Percentiles rank a stretch among this genome's conserved stretches.
Evolutionary conservation across 495 filamentous ascomycete genomes (phyloP).

Genomic region (Letharia columbiana): DNA sequence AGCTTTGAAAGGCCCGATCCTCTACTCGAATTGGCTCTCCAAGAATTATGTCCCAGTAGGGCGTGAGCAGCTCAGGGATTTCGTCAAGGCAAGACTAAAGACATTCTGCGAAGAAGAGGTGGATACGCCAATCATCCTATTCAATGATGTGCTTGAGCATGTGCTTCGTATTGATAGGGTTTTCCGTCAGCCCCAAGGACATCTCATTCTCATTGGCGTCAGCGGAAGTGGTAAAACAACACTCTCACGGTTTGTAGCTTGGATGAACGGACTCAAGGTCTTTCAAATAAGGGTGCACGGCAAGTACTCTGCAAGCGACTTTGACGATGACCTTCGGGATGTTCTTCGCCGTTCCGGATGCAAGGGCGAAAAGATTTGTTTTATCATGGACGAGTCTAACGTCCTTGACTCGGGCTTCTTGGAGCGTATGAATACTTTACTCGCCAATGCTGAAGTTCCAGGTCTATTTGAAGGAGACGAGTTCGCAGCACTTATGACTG

Average conservation of each 20-base stretch:
- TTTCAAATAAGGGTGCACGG: constrained; percentile 99
- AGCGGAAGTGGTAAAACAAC: constrained; percentile 98
- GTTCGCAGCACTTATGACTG: constrained; percentile 91
- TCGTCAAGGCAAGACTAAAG: constrained; percentile 91
- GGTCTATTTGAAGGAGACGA: constrained; percentile 98
- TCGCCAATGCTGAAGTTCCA: constrained; percentile 96
- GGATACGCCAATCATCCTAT: constrained; percentile 92
- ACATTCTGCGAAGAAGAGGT: constrained; percentile 99
- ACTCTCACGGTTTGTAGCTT: constrained; percentile 92
- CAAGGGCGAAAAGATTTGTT: constrained; percentile 98
- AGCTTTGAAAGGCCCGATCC: constrained; percentile 84
- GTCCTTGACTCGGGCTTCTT: constrained; percentile 97
- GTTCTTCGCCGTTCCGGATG: constrained; percentile 90
- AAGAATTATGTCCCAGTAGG: constrained; percentile 97
- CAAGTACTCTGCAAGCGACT: constrained; percentile 96
- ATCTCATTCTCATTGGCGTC: constrained; percentile 95
- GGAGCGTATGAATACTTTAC: constrained; percentile 96
- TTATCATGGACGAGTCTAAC: constrained; percentile 99
- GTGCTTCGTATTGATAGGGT: constrained; percentile 96
- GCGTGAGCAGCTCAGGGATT: constrained; percentile 85
- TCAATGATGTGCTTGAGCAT: constrained; percentile 97
- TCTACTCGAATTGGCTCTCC: constrained; percentile 99
- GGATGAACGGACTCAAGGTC: constrained; percentile 99
- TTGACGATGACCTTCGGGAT: constrained; percentile 92
- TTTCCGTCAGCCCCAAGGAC: constrained; percentile 95